Percentiles rank a stretch among this genome's conserved stretches.
These are phyloP conservation scores for Maudiozyma pseudohumilis DNA, from an alignment of 805 yeast species.

Conservation along the genomic window DNA sequence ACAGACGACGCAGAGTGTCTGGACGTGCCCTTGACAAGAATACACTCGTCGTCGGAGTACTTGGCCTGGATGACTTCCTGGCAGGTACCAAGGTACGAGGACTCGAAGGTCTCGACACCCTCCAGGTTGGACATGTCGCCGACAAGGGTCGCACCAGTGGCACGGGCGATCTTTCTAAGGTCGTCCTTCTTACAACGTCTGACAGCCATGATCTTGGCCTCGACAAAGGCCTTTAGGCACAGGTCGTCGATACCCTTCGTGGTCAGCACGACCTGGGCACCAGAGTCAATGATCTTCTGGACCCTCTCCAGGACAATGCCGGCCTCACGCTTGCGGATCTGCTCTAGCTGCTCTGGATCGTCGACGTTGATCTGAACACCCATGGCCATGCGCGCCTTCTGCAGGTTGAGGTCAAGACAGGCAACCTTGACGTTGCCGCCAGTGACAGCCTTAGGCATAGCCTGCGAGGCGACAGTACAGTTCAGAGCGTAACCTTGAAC, in stretches of 20 bases:
- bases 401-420: slow-evolving; percentile 82
- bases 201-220: slow-evolving; percentile 87
- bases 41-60: slow-evolving; percentile 95
- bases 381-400: slow-evolving; percentile 94
- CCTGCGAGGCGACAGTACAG: slow-evolving; percentile 95
- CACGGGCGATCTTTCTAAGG: slow-evolving; percentile 90
- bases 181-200: slow-evolving; percentile 97
- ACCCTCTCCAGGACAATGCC: slow-evolving; percentile 79
- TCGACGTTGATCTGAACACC: slow-evolving; percentile 96
- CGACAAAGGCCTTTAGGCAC: slow-evolving; percentile 84
- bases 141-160: slow-evolving; percentile 91
- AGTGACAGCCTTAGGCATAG: slow-evolving; percentile 61
- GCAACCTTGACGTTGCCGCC: slow-evolving; percentile 66
- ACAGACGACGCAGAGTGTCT: slow-evolving; percentile 88
- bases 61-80: slow-evolving; percentile 84
- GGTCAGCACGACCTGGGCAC: slow-evolving; percentile 87
- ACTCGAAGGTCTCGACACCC: slow-evolving; percentile 88
- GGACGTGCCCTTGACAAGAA: slow-evolving; percentile 78
- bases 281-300: slow-evolving; percentile 69
- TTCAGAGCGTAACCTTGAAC: slow-evolving; percentile 93
- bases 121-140: slow-evolving; percentile 85
- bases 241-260: slow-evolving; percentile 93
- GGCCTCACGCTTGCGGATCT: slow-evolving; percentile 78
- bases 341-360: slow-evolving; percentile 95
- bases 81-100: slow-evolving; percentile 78